Conservation (phyloP, 2,329 filamentous ascomycete species). For the Talaromyces amestolkiae region DNA sequence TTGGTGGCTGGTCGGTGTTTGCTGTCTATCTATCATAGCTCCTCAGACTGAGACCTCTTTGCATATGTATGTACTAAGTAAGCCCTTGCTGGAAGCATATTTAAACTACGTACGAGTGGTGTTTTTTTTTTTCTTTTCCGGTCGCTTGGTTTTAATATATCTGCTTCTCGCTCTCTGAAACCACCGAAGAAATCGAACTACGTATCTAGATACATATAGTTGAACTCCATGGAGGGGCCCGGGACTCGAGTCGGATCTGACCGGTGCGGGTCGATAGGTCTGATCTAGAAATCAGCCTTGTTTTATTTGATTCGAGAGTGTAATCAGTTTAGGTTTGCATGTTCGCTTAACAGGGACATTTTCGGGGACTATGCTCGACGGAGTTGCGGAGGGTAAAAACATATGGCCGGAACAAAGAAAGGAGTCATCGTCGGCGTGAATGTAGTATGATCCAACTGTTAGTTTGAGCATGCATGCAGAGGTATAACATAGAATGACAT, state of each 20-base stretch:
- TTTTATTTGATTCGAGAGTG: background rate
- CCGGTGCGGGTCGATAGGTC: background rate
- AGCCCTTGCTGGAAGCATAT: constrained; percentile 4
- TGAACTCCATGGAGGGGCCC: background rate
- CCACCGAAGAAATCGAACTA: background rate
- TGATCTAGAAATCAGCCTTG: background rate
- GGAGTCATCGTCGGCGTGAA: background rate
- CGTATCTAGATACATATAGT: background rate
- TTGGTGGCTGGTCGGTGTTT: constrained; percentile 7
- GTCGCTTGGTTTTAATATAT: background rate
- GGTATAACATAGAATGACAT: background rate
- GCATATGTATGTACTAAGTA: background rate
- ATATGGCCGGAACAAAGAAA: background rate
- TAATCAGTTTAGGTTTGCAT: background rate
- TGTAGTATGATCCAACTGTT: background rate
- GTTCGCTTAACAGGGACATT: constrained; percentile 1
- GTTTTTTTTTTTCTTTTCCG: background rate
- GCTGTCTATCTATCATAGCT: background rate
- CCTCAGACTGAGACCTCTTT: background rate
- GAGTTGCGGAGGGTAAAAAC: background rate
- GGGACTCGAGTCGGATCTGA: background rate
- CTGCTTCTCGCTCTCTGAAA: background rate
- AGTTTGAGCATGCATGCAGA: background rate
- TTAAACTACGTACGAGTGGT: background rate
- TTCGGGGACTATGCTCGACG: background rate